Evolutionary conservation across 352 stramenopile genomes (phyloP).

Genomic region (Pythium sp.): DNA sequence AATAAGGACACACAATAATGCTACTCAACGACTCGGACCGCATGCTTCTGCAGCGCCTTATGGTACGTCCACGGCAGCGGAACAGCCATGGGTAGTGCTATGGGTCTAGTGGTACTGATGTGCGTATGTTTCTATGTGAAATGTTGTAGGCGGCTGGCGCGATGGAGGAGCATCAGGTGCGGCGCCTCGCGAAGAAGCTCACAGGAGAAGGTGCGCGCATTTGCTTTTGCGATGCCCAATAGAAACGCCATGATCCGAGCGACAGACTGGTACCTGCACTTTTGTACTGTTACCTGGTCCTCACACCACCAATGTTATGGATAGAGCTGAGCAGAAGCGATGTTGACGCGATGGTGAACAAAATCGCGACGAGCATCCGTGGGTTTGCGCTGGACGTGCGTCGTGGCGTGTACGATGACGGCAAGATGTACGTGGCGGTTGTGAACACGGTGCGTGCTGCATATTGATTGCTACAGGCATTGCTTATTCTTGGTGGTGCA

Average conservation of each 20-base stretch:
- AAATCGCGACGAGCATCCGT: slow-evolving; percentile 54
- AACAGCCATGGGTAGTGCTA: background rate
- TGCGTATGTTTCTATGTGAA: background rate
- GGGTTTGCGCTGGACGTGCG: slow-evolving; percentile 72
- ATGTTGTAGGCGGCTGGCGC: slow-evolving; percentile 47
- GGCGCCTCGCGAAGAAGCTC: slow-evolving; percentile 46
- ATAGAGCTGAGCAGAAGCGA: slow-evolving; percentile 47
- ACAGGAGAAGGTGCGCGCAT: slow-evolving; percentile 54
- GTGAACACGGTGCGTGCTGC: slow-evolving; percentile 62
- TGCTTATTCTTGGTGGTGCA: background rate
- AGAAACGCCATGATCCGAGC: background rate
- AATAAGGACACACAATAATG: slow-evolving; percentile 20
- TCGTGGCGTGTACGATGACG: slow-evolving; percentile 76
- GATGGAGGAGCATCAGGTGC: slow-evolving; percentile 66
- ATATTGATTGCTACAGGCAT: no score
- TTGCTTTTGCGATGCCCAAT: background rate
- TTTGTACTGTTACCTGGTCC: background rate
- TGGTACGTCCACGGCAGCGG: slow-evolving; percentile 29
- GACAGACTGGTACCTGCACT: background rate
- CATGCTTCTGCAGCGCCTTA: slow-evolving; percentile 76
- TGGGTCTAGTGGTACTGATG: background rate
- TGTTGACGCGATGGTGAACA: slow-evolving; percentile 67
- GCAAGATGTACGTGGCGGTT: slow-evolving; percentile 76
- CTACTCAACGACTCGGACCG: slow-evolving; percentile 61
- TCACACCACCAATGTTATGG: background rate